Percentiles rank a stretch among this genome's conserved stretches.
Evolutionary conservation across 176 grass and related monocot species (phyloP).

Genomic region (Oryza meyeriana): DNA sequence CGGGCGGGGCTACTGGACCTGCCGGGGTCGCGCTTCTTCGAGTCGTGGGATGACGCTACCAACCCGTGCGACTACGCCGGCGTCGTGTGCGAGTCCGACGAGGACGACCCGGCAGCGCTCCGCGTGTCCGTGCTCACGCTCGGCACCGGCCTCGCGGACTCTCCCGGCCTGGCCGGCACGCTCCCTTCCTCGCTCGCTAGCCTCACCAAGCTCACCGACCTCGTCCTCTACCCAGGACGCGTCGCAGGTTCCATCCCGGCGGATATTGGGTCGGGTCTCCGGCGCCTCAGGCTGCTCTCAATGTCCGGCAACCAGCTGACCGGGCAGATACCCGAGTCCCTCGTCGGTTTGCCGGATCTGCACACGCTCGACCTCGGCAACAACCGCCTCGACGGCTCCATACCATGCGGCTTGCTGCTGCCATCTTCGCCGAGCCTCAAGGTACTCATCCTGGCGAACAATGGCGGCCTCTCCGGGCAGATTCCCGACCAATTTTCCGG

Average conservation of each 20-base stretch:
- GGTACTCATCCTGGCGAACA: conserved; percentile 70
- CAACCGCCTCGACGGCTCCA: conserved; percentile 54
- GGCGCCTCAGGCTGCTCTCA: conserved; percentile 63
- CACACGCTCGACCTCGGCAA: conserved; percentile 89
- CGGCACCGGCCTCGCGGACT: conserved; percentile 69
- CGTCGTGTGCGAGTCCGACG: conserved; percentile 57
- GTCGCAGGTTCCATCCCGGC: conserved; percentile 46
- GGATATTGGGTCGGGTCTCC: conserved; percentile 43
- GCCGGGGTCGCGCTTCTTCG: conserved; percentile 70
- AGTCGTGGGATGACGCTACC: conserved; percentile 53
- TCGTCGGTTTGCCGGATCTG: conserved; percentile 59
- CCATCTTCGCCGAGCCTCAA: conserved; percentile 63
- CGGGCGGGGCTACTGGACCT: conserved; percentile 51
- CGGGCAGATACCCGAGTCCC: conserved; percentile 48
- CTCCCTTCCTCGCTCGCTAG: conserved; percentile 54
- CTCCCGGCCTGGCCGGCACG: conserved; percentile 55
- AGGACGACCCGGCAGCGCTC: not conserved
- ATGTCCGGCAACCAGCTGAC: conserved; percentile 59
- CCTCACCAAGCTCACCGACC: conserved; percentile 64
- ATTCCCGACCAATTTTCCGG: conserved; percentile 36
- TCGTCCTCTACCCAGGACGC: conserved; percentile 69
- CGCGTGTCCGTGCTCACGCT: conserved; percentile 75
- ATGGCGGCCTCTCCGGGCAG: conserved; percentile 54
- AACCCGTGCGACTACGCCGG: conserved; percentile 62
- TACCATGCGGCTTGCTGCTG: conserved; percentile 45